Evolutionary conservation across 164 flowering plant genomes (phyloP).

Genomic region (Chloranthus sessilifolius): DNA sequence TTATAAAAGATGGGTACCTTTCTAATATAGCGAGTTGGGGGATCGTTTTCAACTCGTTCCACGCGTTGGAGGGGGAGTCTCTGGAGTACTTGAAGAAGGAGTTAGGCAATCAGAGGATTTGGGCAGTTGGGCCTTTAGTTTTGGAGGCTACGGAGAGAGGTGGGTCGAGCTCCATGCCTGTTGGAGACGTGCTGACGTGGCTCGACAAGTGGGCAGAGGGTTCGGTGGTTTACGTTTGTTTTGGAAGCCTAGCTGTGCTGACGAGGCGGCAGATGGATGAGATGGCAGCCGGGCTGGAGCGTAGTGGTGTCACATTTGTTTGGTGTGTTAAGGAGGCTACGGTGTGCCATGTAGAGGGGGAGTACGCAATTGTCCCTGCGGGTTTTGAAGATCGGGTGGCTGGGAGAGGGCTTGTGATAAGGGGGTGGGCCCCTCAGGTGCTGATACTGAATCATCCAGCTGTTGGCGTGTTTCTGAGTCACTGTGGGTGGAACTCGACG

Average conservation of each 20-base stretch:
- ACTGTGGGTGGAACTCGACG: conserved; percentile 45
- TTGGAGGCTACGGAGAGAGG: background rate
- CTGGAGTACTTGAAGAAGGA: conserved; percentile 14
- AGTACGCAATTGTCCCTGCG: conserved; percentile 6
- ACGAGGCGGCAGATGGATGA: conserved; percentile 17
- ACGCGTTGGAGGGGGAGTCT: conserved; percentile 19
- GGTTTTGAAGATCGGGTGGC: conserved; percentile 26
- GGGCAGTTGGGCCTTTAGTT: conserved; percentile 31
- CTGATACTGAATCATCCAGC: conserved; percentile 24
- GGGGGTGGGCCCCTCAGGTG: conserved; percentile 38
- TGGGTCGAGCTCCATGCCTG: conserved; percentile 9
- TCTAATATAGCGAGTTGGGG: conserved; percentile 28
- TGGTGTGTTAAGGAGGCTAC: conserved; percentile 17
- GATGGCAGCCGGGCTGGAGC: conserved; percentile 28
- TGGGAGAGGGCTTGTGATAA: conserved; percentile 25
- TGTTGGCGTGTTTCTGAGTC: conserved; percentile 30
- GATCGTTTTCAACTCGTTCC: conserved; percentile 20
- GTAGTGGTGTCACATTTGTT: conserved; percentile 22
- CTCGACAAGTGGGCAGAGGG: conserved; percentile 21
- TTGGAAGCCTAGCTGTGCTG: conserved; percentile 30
- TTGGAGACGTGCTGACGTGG: conserved; percentile 20
- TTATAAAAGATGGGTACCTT: background rate
- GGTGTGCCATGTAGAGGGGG: conserved; percentile 8
- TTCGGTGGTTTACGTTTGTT: conserved; percentile 33
- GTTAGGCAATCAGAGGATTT: conserved; percentile 9